Conservation (phyloP, 345 rosid species). For the Arabidopsis suecica region DNA sequence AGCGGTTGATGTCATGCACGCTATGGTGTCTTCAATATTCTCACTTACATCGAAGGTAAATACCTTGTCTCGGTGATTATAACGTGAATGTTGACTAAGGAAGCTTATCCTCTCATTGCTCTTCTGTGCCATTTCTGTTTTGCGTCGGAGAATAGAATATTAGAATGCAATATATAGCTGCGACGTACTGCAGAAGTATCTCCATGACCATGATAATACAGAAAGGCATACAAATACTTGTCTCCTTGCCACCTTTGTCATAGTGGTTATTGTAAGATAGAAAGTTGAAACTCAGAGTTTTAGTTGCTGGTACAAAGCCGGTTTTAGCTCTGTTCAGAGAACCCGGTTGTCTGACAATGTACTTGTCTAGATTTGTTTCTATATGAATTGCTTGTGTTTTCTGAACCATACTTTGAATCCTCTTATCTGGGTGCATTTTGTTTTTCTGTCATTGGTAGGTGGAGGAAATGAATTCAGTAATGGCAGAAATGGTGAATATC, state of each 20-base stretch:
- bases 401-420: not conserved
- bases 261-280: not conserved
- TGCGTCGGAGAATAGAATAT: too few relatives aligned
- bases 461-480: slow-evolving; percentile 68
- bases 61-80: slow-evolving; percentile 13
- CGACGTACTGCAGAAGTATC: too few relatives aligned
- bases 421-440: not conserved
- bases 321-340: slow-evolving; percentile 2
- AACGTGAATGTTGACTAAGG: slow-evolving; percentile 6
- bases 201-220: too few relatives aligned
- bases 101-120: slow-evolving; percentile 23
- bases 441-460: slow-evolving; percentile 55
- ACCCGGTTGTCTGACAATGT: not conserved
- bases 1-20: slow-evolving; percentile 85
- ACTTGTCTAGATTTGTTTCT: not conserved
- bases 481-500: slow-evolving; percentile 67
- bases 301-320: not conserved
- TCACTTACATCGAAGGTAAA: slow-evolving; percentile 66
- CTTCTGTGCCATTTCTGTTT: not conserved
- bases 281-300: not conserved
- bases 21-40: slow-evolving; percentile 80
- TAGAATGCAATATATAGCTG: too few relatives aligned
- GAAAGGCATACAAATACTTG: too few relatives aligned
- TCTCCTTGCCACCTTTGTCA: not conserved
- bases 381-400: slow-evolving; percentile 8